phyloP scores from a whole-genome alignment of 2,329 filamentous ascomycete genomes.

The Albifimbria verrucaria region DNA sequence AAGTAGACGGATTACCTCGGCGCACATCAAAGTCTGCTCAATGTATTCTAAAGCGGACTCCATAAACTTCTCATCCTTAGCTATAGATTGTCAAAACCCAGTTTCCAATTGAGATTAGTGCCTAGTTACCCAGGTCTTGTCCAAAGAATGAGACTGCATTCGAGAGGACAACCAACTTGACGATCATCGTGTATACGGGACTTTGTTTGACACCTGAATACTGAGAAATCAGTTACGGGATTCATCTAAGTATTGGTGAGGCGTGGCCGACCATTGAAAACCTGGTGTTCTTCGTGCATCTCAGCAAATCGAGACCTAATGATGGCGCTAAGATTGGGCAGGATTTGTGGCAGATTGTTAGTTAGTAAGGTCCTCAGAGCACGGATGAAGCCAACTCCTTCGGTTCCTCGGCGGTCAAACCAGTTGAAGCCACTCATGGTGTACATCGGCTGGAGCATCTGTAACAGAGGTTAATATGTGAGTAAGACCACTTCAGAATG shows the following conservation, averaged over 20 bases:
- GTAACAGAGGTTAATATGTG: not conserved
- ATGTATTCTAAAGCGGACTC: not conserved
- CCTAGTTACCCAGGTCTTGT: not conserved
- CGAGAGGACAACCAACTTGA: not conserved
- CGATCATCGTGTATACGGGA: not conserved
- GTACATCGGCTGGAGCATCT: constrained; percentile 6
- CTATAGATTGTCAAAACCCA: not conserved
- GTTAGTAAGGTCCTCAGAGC: constrained; percentile 1
- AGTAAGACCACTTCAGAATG: not conserved
- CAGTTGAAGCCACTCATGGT: constrained; percentile 6
- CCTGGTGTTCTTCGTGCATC: not conserved
- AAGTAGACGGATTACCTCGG: not conserved
- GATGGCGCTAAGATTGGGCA: not conserved
- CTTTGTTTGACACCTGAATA: too few relatives aligned
- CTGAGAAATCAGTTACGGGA: too few relatives aligned
- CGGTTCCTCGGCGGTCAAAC: constrained; percentile 1
- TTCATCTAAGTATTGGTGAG: too few relatives aligned
- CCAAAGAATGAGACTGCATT: not conserved
- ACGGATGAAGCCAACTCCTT: constrained; percentile 1
- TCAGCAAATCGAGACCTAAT: not conserved
- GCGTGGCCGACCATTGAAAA: not conserved
- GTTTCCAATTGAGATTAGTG: too few relatives aligned
- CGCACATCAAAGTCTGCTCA: not conserved
- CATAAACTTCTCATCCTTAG: not conserved
- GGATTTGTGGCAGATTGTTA: not conserved